These are phyloP conservation scores for Exserohilum turcica DNA, from an alignment of 2,329 filamentous ascomycete species.

Conservation along the genomic window DNA sequence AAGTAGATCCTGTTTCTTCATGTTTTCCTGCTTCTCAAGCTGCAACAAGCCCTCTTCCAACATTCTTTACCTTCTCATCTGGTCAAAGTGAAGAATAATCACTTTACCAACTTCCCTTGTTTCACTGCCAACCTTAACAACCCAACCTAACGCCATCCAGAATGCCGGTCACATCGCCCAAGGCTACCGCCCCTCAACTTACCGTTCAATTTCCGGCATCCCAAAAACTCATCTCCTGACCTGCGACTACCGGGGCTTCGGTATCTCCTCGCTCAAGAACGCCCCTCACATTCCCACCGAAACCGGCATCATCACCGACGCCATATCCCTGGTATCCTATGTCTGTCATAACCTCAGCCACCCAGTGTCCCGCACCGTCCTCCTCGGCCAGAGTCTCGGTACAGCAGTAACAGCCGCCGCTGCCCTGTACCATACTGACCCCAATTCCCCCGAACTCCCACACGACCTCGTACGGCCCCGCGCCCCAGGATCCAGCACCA, in stretches of 20 bases:
- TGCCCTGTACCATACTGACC: slow-evolving; percentile 68
- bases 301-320: slow-evolving; percentile 79
- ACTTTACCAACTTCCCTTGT: too few species aligned
- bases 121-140: too few species aligned
- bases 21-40: background rate
- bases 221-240: slow-evolving; percentile 77
- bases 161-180: slow-evolving; percentile 89
- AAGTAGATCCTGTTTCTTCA: too few species aligned
- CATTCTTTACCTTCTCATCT: background rate
- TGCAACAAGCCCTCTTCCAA: too few species aligned
- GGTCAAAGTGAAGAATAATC: too few species aligned
- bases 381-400: slow-evolving; percentile 86
- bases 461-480: slow-evolving; percentile 32
- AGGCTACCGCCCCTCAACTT: slow-evolving; percentile 74
- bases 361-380: slow-evolving; percentile 72
- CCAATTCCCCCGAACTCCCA: slow-evolving; percentile 28
- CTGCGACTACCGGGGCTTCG: slow-evolving; percentile 90
- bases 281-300: slow-evolving; percentile 66
- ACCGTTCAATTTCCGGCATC: slow-evolving; percentile 75
- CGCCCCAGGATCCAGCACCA: too few species aligned
- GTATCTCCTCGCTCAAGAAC: slow-evolving; percentile 71
- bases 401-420: slow-evolving; percentile 81
- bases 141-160: slow-evolving; percentile 44
- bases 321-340: slow-evolving; percentile 73
- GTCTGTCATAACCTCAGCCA: slow-evolving; percentile 68